These are phyloP conservation scores for Calamus simplicifolius DNA, from an alignment of 176 grass and related monocot genomes.

Conservation along the genomic window DNA sequence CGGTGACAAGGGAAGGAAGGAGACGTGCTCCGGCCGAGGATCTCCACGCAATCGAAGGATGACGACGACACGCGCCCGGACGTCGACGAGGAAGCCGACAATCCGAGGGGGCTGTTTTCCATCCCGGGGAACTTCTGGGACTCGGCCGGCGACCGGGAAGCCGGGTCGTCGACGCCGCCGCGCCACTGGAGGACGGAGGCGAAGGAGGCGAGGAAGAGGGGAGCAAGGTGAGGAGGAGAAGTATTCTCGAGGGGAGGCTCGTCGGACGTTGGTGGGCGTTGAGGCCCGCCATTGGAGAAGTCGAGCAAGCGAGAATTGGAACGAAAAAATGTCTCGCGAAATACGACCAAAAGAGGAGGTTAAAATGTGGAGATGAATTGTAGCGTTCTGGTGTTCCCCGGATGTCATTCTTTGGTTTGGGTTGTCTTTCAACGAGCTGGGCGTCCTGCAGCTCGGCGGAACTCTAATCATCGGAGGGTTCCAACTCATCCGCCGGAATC, in stretches of 20 bases:
- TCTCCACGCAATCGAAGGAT: conserved; percentile 21
- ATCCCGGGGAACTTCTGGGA: conserved; percentile 37
- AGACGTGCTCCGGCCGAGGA: conserved; percentile 24
- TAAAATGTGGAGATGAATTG: no score
- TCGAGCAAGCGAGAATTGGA: no score
- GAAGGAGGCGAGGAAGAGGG: conserved; percentile 56
- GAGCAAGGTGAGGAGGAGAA: conserved; percentile 58
- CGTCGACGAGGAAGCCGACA: conserved; percentile 13
- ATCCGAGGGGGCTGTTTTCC: conserved; percentile 34
- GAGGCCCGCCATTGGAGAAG: conserved; percentile 14
- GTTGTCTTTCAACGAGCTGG: no score
- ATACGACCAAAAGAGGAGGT: no score
- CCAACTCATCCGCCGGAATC: no score
- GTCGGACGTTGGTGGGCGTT: neutral
- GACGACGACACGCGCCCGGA: conserved; percentile 5
- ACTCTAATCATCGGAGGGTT: no score
- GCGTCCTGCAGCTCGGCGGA: no score
- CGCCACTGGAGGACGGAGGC: conserved; percentile 84
- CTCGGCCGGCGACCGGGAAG: conserved; percentile 46
- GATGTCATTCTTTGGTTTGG: no score
- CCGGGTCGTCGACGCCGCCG: conserved; percentile 64
- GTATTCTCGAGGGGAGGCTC: no score
- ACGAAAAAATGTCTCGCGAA: no score
- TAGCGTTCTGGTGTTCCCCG: no score
- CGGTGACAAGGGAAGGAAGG: conserved; percentile 70